These are phyloP conservation scores for Plasmodium coatneyi DNA, from an alignment of 169 alveolate species.

Conservation along the genomic window DNA sequence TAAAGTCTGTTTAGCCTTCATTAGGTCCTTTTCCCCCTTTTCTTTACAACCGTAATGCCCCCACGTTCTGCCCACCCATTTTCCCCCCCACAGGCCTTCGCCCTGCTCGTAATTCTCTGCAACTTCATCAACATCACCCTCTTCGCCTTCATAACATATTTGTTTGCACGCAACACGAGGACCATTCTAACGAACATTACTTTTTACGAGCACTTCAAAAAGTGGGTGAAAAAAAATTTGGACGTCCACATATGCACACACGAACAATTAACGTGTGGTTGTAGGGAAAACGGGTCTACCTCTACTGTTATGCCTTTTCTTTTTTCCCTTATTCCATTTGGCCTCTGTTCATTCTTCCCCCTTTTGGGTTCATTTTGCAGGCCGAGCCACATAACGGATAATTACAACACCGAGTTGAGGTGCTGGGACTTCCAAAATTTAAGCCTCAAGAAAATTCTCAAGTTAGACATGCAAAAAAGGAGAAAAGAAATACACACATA, in stretches of 20 bases:
- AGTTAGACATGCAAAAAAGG: conserved; percentile 4
- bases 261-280: background rate
- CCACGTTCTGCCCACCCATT: background rate
- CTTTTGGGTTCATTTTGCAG: background rate
- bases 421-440: conserved; percentile 75
- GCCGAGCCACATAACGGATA: conserved; percentile 63
- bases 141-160: conserved; percentile 85
- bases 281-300: background rate
- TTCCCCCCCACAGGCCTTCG: conserved; percentile 54
- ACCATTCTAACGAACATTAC: conserved; percentile 91
- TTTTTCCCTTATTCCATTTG: background rate
- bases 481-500: background rate
- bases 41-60: background rate
- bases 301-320: background rate
- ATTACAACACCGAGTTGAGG: conserved; percentile 58
- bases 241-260: background rate
- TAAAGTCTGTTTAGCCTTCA: background rate
- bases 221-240: conserved; percentile 75
- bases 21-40: background rate
- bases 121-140: conserved; percentile 82
- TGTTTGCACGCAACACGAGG: conserved; percentile 84
- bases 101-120: conserved; percentile 54
- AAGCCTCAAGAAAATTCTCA: conserved; percentile 28
- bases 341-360: background rate
- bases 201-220: conserved; percentile 89